Evolutionary conservation across 805 yeast species (phyloP), one percentile per base, ranked within the genome.

Genomic region (Wickerhamiella spandovensis): DNA sequence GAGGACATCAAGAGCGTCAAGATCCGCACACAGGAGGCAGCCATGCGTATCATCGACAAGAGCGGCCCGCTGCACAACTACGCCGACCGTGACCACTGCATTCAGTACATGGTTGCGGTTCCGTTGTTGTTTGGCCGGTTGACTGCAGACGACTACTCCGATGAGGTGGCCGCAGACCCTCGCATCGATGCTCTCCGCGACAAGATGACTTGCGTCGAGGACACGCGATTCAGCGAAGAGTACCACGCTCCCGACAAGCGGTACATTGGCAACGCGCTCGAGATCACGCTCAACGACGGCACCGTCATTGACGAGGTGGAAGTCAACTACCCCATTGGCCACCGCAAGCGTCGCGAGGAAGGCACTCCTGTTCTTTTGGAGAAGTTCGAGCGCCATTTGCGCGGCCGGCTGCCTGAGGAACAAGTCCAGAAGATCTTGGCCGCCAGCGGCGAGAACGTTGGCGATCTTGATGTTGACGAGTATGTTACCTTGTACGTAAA

Each of bases 21-120:
- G 48, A 76, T 77, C 57, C 70, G 75, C 56, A 77, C 81, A 44
- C 82, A 77, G 63, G 78, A 76, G 52, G 81, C 82, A 23, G 81
- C 79, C 12, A 68, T 76, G 67, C 66, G 79, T 56, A 77, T 77
- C 61, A 77, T 77, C 53, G 79, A 77, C 62, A 77, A 77, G 64
- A 65, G 64, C 53, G 82, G 82, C 8, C 81, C 82, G 15, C 63
- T 77, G 48, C 70, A 77, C 66, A 77, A 78, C 66, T 78, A 77
- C 59, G 82, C 82, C 20, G 82, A 77, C 62, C 70, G 82, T 55
- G 82, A 77, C 57, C 82, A 77, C 61, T 77, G 82, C 63, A 77
- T 77, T 54, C 82, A 77, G 60, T 77, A 77, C 64, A 77, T 77
- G 82, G 71, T 72, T 45, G 82, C 82, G 18, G 59, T 77, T 32